phyloP scores from a whole-genome alignment of 176 grass and related monocot species.

The Rhynchospora tenuis region DNA sequence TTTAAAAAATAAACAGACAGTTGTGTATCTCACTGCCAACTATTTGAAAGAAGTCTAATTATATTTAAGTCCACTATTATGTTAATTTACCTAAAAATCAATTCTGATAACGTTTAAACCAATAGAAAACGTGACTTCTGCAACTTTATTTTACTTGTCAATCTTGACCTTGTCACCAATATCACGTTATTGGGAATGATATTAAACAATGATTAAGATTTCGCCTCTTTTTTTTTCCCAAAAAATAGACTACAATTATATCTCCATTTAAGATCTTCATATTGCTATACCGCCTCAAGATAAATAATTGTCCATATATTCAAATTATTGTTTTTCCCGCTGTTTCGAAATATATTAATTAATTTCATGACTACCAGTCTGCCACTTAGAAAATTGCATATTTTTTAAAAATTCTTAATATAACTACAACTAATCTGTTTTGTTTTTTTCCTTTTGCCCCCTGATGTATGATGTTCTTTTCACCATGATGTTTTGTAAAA shows the following conservation, averaged over 20 bases:
- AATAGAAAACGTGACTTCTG: background rate
- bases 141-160: background rate
- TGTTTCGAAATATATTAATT: no score
- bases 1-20: background rate
- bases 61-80: constrained; percentile 3
- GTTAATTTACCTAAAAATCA: background rate
- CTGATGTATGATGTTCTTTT: no score
- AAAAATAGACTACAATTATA: background rate
- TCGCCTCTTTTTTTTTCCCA: background rate
- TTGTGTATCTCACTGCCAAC: constrained; percentile 6
- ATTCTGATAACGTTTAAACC: background rate
- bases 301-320: background rate
- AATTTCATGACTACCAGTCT: background rate
- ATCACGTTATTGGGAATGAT: background rate
- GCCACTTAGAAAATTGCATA: background rate
- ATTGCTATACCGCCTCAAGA: background rate
- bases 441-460: no score
- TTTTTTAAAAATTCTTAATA: background rate
- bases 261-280: background rate
- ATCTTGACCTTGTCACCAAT: background rate
- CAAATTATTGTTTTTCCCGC: background rate
- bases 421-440: background rate
- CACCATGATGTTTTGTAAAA: no score
- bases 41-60: constrained; percentile 19
- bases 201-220: background rate